Evolutionary conservation across 108 stramenopile genomes (phyloP), one percentile per base, ranked within the genome.

Genomic region (Nitzschia palea): DNA sequence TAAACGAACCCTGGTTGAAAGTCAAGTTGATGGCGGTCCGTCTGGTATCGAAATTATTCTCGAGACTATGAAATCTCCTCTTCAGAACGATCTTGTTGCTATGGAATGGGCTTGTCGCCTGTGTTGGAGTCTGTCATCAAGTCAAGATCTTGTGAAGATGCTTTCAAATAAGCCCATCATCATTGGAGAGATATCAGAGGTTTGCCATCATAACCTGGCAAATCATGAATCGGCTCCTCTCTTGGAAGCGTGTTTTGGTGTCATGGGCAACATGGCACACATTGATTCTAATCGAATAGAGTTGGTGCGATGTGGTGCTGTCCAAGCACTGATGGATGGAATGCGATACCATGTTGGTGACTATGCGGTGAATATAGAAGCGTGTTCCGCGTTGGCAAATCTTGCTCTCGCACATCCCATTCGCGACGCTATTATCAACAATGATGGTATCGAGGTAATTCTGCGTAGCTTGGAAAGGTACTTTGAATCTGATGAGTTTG

Each of bases 181-280:
- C 28, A 40, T 75, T 4, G 30, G 60, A 20, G 31, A 12, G 27
- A 68, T 78, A 25, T 2, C 68, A 18, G 15, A 69, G 10, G 43
- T 54, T 8, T 50, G 66, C 31, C 68, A 53, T 29, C 58, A 54
- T 17, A 48, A 78, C 50, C 28, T 65, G 25, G 35, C 48, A 6
- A 68, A 57, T 3, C 62, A 59, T 12, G 65, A 31, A 2, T 61
- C 67, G n/a, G 65, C 25, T 3, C 28, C 35, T 9, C 15, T 78
- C 30, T 30, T 78, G 35, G 73, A 83, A 68, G 70, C 81, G 33
- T 48, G 55, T n/a, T 63, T 75, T 14, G 81, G 77, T 5, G 65
- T 68, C 2, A 31, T 83, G 43, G 70, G 52, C 33, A 83, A 78
- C 51, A 35, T 83, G 29, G 65, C 70, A 22, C 42, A 55, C 20